Evolutionary conservation across 306 rosid genomes (phyloP).

Genomic region (Trifolium fragiferum): DNA sequence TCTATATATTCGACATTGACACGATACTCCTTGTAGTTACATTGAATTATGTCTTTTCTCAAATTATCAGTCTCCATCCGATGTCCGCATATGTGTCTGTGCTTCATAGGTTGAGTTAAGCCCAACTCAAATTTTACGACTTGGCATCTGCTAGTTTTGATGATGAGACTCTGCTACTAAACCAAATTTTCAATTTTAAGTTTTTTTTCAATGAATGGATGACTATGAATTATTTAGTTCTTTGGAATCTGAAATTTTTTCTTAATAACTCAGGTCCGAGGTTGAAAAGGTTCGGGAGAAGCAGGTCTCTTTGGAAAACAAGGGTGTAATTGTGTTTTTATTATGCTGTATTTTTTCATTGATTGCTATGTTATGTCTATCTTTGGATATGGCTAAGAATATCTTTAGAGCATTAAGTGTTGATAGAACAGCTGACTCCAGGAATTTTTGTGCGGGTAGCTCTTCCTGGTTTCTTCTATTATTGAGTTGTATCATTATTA

Average conservation of each 20-base stretch:
- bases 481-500: constrained; percentile 61
- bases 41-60: too few relatives aligned
- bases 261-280: constrained; percentile 65
- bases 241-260: constrained; percentile 12
- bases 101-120: not conserved
- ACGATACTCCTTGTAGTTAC: too few relatives aligned
- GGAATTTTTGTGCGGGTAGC: constrained; percentile 69
- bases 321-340: constrained; percentile 62
- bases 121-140: not conserved
- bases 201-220: not conserved
- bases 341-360: constrained; percentile 64
- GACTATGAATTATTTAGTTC: not conserved
- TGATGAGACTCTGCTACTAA: not conserved
- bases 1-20: too few relatives aligned
- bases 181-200: not conserved
- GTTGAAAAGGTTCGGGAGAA: constrained; percentile 68
- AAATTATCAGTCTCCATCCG: too few relatives aligned
- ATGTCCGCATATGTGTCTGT: too few relatives aligned
- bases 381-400: constrained; percentile 51
- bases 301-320: constrained; percentile 72
- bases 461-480: constrained; percentile 81
- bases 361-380: constrained; percentile 61
- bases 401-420: constrained; percentile 52
- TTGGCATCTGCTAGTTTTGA: not conserved
- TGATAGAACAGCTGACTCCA: constrained; percentile 49